Conservation (phyloP, 345 rosid genomes). For the Sonneratia caseolaris region DNA sequence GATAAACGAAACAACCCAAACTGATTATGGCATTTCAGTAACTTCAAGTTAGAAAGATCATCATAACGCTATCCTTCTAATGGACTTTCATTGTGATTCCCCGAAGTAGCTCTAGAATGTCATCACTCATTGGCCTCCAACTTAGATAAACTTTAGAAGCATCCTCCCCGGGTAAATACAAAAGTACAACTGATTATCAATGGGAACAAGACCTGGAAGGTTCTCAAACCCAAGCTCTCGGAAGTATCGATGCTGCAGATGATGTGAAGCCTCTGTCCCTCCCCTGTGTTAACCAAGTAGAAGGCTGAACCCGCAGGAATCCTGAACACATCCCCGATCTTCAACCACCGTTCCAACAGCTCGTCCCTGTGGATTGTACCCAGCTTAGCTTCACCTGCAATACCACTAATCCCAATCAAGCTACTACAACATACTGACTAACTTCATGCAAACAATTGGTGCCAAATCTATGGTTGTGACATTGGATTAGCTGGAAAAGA, state of each 20-base stretch:
- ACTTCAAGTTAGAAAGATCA: no score
- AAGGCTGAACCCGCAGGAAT: constrained; percentile 72
- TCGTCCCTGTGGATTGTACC: constrained; percentile 48
- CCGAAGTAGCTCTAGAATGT: no score
- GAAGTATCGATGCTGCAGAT: constrained; percentile 69
- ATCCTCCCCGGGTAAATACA: not conserved
- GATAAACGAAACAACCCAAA: not conserved
- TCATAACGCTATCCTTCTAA: no score
- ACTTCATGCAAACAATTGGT: no score
- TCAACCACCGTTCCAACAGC: constrained; percentile 41
- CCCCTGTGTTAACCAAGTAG: constrained; percentile 54
- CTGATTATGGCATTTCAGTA: no score
- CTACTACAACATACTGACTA: not conserved
- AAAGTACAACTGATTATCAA: not conserved
- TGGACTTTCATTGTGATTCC: no score
- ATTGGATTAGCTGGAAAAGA: no score
- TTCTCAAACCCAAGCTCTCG: constrained; percentile 49
- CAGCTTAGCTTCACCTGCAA: constrained; percentile 70
- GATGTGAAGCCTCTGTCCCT: constrained; percentile 55
- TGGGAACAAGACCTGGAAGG: constrained; percentile 42
- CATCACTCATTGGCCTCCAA: not conserved
- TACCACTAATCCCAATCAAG: not conserved
- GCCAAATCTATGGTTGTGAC: no score
- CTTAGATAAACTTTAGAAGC: not conserved
- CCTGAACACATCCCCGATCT: constrained; percentile 52